Conservation (phyloP, 345 rosid genomes). For the Melaleuca alternifolia region DNA sequence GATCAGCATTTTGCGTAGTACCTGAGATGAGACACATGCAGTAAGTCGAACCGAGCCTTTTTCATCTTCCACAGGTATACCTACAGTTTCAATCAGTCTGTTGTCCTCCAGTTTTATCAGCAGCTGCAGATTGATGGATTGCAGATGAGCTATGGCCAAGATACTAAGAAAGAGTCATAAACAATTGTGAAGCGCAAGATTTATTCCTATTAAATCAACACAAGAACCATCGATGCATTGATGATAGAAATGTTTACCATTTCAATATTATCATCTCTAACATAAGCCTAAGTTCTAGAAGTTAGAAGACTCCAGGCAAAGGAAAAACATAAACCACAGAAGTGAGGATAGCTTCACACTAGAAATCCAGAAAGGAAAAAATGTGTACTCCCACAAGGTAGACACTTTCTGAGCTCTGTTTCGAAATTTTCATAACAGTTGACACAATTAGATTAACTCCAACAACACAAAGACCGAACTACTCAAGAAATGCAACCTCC, state of each 20-base stretch:
- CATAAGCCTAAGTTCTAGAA: not conserved
- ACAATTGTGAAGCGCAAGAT: not conserved
- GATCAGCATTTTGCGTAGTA: slow-evolving; percentile 4
- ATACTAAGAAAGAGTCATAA: not conserved
- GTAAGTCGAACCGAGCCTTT: slow-evolving; percentile 84
- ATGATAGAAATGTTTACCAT: not conserved
- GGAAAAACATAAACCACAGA: not conserved
- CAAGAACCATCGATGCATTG: not conserved
- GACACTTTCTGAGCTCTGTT: not conserved
- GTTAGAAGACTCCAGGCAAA: not conserved
- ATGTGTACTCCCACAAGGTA: not conserved
- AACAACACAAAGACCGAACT: not conserved
- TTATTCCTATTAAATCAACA: not conserved
- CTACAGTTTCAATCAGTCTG: slow-evolving; percentile 91
- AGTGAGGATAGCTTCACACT: not conserved
- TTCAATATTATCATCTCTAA: not conserved
- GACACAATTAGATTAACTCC: not conserved
- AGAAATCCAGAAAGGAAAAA: not conserved
- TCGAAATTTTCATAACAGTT: not conserved
- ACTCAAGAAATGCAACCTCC: not conserved
- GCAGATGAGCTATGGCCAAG: not conserved
- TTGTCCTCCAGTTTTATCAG: slow-evolving; percentile 76
- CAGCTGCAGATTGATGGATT: slow-evolving; percentile 29
- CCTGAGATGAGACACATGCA: slow-evolving; percentile 97
- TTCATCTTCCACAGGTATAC: slow-evolving; percentile 77